phyloP scores from a whole-genome alignment of 2,329 filamentous ascomycete species.

The Epichloe brachyelytri region DNA sequence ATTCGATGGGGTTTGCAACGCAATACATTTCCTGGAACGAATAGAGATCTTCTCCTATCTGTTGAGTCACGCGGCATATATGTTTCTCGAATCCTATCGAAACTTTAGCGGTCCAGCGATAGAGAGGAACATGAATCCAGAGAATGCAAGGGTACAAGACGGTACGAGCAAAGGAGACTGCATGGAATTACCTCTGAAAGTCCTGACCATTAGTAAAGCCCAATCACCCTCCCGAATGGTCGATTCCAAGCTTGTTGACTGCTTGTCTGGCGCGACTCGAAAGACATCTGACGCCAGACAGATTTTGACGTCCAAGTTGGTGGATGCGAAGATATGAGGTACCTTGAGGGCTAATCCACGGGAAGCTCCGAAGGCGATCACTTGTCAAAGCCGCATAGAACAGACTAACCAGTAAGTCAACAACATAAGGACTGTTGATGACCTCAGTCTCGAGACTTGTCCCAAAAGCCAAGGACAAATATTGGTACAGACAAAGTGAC shows the following conservation, averaged over 20 bases:
- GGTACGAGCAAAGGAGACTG: neutral
- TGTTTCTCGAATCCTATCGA: neutral
- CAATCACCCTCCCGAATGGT: neutral
- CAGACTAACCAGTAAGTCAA: constrained; percentile 74
- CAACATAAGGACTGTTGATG: constrained; percentile 62
- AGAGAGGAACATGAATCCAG: neutral
- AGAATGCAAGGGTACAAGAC: neutral
- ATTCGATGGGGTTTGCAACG: neutral
- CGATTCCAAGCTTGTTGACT: neutral
- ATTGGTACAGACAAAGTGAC: constrained; percentile 72
- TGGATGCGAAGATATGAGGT: constrained; percentile 5
- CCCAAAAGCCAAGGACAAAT: constrained; percentile 74
- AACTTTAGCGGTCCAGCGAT: neutral
- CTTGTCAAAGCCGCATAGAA: constrained; percentile 49
- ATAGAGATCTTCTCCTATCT: neutral
- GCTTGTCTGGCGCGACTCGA: neutral
- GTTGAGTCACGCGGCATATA: neutral
- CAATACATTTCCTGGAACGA: neutral
- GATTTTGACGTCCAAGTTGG: neutral
- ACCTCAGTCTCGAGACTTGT: constrained; percentile 80
- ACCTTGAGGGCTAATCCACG: constrained; percentile 27
- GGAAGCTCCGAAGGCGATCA: constrained; percentile 29
- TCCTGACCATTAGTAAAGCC: neutral
- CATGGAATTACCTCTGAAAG: neutral
- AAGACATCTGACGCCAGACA: neutral